These are phyloP conservation scores for Thalassiosira pacifica DNA, from an alignment of 352 stramenopile species.

Conservation along the genomic window DNA sequence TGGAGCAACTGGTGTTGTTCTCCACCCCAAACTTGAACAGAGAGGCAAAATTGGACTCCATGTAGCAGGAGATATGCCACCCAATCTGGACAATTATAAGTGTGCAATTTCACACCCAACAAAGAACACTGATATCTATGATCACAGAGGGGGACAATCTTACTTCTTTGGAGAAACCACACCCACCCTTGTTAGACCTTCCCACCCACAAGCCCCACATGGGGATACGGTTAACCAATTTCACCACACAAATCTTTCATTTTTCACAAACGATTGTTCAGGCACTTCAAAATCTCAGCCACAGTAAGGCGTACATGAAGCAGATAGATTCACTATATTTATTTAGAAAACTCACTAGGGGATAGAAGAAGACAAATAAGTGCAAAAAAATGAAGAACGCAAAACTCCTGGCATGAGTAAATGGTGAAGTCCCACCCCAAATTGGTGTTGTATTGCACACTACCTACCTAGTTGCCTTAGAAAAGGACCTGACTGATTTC, in stretches of 20 bases:
- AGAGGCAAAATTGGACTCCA: too few species aligned
- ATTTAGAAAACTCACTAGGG: slow-evolving; percentile 10
- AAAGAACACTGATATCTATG: too few species aligned
- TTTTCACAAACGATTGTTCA: not conserved
- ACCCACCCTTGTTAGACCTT: too few species aligned
- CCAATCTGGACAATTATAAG: too few species aligned
- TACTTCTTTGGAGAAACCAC: too few species aligned
- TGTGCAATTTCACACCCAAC: too few species aligned
- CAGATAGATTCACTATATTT: slow-evolving; percentile 22
- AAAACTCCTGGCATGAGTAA: not conserved
- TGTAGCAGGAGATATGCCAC: too few species aligned
- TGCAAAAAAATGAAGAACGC: not conserved
- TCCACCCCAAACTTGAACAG: too few species aligned
- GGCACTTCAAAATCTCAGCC: not conserved
- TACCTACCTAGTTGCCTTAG: slow-evolving; percentile 22
- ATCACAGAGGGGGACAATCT: too few species aligned
- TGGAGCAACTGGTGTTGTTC: too few species aligned
- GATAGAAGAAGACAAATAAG: not conserved
- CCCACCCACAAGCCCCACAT: not conserved
- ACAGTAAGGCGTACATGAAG: not conserved
- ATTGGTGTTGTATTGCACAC: not conserved
- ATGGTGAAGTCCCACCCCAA: not conserved
- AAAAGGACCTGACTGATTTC: slow-evolving; percentile 26
- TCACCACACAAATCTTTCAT: not conserved
- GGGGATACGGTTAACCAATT: not conserved